Conservation (phyloP, 225 moss, liverwort and hornwort genomes). For the Sphagnum contortum region DNA sequence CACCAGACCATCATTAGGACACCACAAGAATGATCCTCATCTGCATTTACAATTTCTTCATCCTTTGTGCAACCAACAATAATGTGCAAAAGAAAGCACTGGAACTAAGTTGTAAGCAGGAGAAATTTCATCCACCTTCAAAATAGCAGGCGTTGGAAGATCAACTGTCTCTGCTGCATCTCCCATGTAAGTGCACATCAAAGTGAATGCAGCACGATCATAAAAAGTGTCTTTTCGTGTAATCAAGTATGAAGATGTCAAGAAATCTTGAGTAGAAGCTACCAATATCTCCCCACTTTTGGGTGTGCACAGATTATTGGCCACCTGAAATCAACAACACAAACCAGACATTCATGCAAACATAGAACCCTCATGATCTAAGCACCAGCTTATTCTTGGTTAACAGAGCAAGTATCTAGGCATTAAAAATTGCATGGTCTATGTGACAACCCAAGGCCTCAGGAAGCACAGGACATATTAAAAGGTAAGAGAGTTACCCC, state of each 20-base stretch:
- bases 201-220: constrained; percentile 81
- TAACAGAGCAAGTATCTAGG: not conserved
- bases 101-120: too few relatives aligned
- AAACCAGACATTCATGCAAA: not conserved
- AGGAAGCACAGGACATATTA: not conserved
- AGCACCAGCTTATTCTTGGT: not conserved
- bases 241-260: constrained; percentile 86
- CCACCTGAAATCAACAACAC: constrained; percentile 46
- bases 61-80: too few relatives aligned
- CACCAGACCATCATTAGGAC: not conserved
- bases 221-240: constrained; percentile 94
- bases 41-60: not conserved
- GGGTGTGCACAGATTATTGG: constrained; percentile 89
- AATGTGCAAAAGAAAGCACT: not conserved
- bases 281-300: constrained; percentile 99
- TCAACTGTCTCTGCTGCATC: constrained; percentile 71
- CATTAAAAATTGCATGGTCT: too few relatives aligned
- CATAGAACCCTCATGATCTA: too few relatives aligned
- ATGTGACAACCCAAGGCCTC: too few relatives aligned
- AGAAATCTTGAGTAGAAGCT: constrained; percentile 93
- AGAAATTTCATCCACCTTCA: constrained; percentile 44
- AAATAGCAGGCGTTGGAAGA: constrained; percentile 83
- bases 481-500: constrained; percentile 41
- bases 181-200: constrained; percentile 87
- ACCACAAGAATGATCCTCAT: not conserved